phyloP scores from a whole-genome alignment of 768 basidiomycete genomes.

The Suillus luteus region DNA sequence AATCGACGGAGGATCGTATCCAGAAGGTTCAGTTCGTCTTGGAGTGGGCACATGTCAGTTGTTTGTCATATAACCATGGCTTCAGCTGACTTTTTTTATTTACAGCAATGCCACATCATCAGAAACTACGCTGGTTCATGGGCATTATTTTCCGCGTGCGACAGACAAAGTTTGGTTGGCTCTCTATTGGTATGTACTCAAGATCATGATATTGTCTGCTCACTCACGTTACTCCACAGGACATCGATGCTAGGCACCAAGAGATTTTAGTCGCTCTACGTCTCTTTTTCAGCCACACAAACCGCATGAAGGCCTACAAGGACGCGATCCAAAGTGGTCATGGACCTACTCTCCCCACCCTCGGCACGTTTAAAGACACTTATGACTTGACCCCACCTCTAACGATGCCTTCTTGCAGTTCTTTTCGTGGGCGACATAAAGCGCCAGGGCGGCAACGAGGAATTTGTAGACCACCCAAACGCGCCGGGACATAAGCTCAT shows the following conservation, averaged over 20 bases:
- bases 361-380: not conserved
- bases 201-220: too few relatives aligned
- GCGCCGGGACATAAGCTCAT: slow-evolving; percentile 34
- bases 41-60: slow-evolving; percentile 44
- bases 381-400: slow-evolving; percentile 11
- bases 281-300: slow-evolving; percentile 15
- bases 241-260: not conserved
- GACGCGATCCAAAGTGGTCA: slow-evolving; percentile 30
- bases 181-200: not conserved
- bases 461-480: slow-evolving; percentile 28
- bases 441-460: slow-evolving; percentile 35
- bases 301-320: slow-evolving; percentile 33
- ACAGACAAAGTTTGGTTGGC: slow-evolving; percentile 39
- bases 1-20: slow-evolving; percentile 23
- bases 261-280: not conserved
- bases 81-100: slow-evolving; percentile 12
- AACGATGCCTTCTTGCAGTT: slow-evolving; percentile 19
- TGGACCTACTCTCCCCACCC: slow-evolving; percentile 31
- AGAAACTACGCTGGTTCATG: slow-evolving; percentile 49
- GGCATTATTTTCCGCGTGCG: slow-evolving; percentile 44
- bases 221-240: not conserved
- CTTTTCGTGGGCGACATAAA: slow-evolving; percentile 35
- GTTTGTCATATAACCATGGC: not conserved
- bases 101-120: slow-evolving; percentile 45
- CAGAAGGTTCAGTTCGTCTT: slow-evolving; percentile 45